These are phyloP conservation scores for Verbena officinalis DNA, from an alignment of 257 asterid genomes.

Conservation along the genomic window DNA sequence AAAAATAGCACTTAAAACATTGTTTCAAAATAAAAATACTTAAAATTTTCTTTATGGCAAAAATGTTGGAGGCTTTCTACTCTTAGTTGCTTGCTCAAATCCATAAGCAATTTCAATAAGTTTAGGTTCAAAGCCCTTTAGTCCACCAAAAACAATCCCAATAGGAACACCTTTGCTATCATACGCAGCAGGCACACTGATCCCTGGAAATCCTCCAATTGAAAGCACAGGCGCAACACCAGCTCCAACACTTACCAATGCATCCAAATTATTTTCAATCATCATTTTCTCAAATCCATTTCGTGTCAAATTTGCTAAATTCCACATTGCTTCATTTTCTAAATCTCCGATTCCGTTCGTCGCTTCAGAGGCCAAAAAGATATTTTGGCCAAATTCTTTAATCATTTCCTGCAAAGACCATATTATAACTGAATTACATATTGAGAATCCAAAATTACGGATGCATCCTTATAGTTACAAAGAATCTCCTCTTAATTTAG, in stretches of 20 bases:
- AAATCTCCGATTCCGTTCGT: conserved; percentile 41
- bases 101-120: conserved; percentile 55
- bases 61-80: conserved; percentile 50
- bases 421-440: too few species aligned
- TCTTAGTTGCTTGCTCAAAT: conserved; percentile 54
- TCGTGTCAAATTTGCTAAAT: conserved; percentile 22
- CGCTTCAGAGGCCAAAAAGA: conserved; percentile 42
- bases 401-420: conserved; percentile 38
- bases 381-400: conserved; percentile 41
- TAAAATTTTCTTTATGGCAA: conserved; percentile 11
- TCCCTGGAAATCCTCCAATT: conserved; percentile 54
- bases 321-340: conserved; percentile 35
- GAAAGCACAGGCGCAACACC: conserved; percentile 33
- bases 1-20: too few species aligned
- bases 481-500: neutral
- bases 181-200: conserved; percentile 55
- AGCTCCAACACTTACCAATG: conserved; percentile 31
- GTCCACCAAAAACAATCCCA: conserved; percentile 53
- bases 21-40: too few species aligned
- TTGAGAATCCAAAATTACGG: too few species aligned
- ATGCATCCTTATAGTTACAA: neutral
- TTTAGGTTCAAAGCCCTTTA: conserved; percentile 50
- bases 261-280: conserved; percentile 42
- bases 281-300: conserved; percentile 42
- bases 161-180: conserved; percentile 33